Evolutionary conservation across 148 eudicot species (phyloP).

Genomic region (Persicaria tinctoria): DNA sequence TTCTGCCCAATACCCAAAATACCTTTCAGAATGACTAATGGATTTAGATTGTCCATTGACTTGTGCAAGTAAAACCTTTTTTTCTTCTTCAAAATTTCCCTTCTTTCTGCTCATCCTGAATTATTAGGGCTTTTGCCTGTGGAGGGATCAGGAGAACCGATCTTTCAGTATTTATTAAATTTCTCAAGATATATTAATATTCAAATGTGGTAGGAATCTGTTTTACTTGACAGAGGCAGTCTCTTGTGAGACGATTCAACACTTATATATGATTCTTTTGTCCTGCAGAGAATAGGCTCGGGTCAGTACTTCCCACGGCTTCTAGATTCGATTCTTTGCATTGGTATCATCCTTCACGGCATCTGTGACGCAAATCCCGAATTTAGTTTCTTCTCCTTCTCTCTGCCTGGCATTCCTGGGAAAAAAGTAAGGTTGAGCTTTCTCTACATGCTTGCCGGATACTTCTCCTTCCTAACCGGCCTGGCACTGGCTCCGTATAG

Average conservation of each 20-base stretch:
- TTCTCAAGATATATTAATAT: background rate
- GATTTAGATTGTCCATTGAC: background rate
- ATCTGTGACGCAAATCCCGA: conserved; percentile 74
- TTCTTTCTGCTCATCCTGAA: background rate
- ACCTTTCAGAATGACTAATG: background rate
- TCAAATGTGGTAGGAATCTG: background rate
- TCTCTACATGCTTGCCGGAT: conserved; percentile 76
- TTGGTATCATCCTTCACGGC: conserved; percentile 81
- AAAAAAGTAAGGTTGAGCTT: conserved; percentile 60
- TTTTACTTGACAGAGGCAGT: background rate
- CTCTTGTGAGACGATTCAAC: background rate
- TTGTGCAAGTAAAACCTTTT: background rate
- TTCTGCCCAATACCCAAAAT: background rate
- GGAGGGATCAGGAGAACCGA: background rate
- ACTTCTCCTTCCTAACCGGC: conserved; percentile 54
- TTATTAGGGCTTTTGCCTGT: background rate
- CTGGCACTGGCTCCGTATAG: conserved; percentile 73
- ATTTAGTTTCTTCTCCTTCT: conserved; percentile 52
- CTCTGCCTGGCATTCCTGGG: conserved; percentile 34
- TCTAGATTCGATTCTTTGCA: conserved; percentile 61
- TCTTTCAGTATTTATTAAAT: background rate
- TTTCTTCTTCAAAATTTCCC: background rate
- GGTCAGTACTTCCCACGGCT: conserved; percentile 61
- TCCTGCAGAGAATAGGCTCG: conserved; percentile 61
- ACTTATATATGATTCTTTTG: conserved; percentile 13